Percentiles rank a stretch among this genome's conserved stretches.
Conservation (phyloP, 2,329 filamentous ascomycete species). For the Claviceps purpurea region DNA sequence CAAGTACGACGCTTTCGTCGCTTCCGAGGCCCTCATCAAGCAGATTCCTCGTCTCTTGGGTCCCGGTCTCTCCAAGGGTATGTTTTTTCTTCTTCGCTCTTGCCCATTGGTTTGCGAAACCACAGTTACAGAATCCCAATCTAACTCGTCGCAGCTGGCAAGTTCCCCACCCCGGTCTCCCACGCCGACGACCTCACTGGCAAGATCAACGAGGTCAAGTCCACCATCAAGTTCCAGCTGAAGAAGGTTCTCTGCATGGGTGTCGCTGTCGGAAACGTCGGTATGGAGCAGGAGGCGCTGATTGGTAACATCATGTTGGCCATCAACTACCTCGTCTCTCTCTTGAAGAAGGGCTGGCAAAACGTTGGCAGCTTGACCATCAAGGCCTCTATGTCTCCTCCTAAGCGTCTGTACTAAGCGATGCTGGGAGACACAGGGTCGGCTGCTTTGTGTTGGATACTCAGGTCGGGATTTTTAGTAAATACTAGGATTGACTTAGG, state of each 20-base stretch:
- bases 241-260: slow-evolving; percentile 99
- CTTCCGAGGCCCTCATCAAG: slow-evolving; percentile 96
- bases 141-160: slow-evolving; percentile 56
- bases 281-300: slow-evolving; percentile 91
- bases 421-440: slow-evolving; percentile 1
- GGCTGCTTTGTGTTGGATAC: slow-evolving; percentile 8
- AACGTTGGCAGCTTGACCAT: slow-evolving; percentile 99
- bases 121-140: not conserved
- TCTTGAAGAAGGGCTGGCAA: slow-evolving; percentile 99
- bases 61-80: slow-evolving; percentile 94
- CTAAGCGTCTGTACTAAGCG: slow-evolving; percentile 88
- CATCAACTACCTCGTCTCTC: slow-evolving; percentile 99
- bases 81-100: slow-evolving; percentile 25
- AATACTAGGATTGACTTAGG: slow-evolving; percentile 5
- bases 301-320: slow-evolving; percentile 98
- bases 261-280: slow-evolving; percentile 97
- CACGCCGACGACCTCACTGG: slow-evolving; percentile 84
- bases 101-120: not conserved
- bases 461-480: not conserved
- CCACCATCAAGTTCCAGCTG: slow-evolving; percentile 99
- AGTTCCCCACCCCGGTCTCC: slow-evolving; percentile 98
- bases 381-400: slow-evolving; percentile 99
- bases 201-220: slow-evolving; percentile 99
- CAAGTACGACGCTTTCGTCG: slow-evolving; percentile 99
- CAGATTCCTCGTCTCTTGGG: slow-evolving; percentile 99